Evolutionary conservation across 257 asterid genomes (phyloP).

Genomic region (Ehretia macrophylla): DNA sequence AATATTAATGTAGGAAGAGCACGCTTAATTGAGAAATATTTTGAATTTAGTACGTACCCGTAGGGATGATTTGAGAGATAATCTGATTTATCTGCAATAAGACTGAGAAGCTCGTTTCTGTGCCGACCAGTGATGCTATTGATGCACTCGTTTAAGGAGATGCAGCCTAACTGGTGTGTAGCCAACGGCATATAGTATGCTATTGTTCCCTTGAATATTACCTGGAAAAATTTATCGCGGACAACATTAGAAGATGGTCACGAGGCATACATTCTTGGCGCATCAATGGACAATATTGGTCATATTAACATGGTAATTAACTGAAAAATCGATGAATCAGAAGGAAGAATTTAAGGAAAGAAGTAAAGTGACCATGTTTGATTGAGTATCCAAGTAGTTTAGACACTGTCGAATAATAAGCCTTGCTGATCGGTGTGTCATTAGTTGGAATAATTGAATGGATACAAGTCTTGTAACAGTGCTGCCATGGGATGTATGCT

Average conservation of each 20-base stretch:
- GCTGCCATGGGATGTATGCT: conserved; percentile 1
- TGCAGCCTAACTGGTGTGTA: conserved; percentile 30
- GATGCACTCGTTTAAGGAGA: conserved; percentile 23
- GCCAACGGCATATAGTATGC: conserved; percentile 17
- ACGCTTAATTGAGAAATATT: too few relatives aligned
- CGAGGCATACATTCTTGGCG: too few relatives aligned
- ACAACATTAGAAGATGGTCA: too few relatives aligned
- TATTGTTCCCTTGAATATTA: conserved; percentile 20
- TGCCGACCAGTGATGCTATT: conserved; percentile 10
- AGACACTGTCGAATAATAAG: conserved; percentile 9
- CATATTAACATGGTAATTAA: too few relatives aligned
- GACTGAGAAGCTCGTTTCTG: conserved; percentile 19
- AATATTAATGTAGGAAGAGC: too few relatives aligned
- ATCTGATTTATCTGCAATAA: conserved; percentile 20
- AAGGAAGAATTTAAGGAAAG: background rate
- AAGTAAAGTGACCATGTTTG: conserved; percentile 1
- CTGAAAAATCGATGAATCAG: too few relatives aligned
- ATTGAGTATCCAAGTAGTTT: background rate
- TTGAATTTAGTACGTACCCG: too few relatives aligned
- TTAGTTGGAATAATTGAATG: background rate
- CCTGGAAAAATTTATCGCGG: conserved; percentile 10
- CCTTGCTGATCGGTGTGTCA: conserved; percentile 7
- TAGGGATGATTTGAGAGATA: conserved; percentile 31
- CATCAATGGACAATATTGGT: too few relatives aligned
- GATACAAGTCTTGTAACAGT: conserved; percentile 1